These are phyloP conservation scores for Pseudocercospora fuligena DNA, from an alignment of 2,329 filamentous ascomycete species.

Conservation along the genomic window DNA sequence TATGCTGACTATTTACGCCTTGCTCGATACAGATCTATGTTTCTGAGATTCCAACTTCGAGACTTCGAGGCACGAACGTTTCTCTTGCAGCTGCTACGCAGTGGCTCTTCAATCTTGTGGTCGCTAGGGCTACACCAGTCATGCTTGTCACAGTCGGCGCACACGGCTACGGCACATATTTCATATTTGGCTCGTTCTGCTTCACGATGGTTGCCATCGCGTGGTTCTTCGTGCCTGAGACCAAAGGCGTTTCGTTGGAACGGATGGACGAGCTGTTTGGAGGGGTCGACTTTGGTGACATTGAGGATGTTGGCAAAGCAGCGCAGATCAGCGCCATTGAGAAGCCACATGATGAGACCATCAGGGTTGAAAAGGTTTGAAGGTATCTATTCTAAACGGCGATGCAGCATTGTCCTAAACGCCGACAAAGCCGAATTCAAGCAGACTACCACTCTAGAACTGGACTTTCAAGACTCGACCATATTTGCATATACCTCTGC, in stretches of 20 bases:
- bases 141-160: conserved; percentile 64
- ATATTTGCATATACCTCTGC: not conserved
- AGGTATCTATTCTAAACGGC: not conserved
- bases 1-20: too few species aligned
- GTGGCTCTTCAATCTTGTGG: conserved; percentile 70
- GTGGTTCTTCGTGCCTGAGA: conserved; percentile 73
- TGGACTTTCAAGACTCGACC: too few species aligned
- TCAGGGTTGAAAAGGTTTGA: conserved; percentile 11
- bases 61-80: conserved; percentile 69
- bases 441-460: too few species aligned
- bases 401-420: too few species aligned
- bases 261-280: conserved; percentile 40
- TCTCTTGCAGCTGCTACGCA: conserved; percentile 69
- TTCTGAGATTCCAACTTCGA: conserved; percentile 69
- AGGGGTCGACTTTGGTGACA: conserved; percentile 23
- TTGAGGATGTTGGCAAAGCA: conserved; percentile 13
- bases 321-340: conserved; percentile 15
- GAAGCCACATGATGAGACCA: conserved; percentile 18
- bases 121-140: conserved; percentile 67
- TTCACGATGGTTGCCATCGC: conserved; percentile 67
- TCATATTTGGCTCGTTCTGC: conserved; percentile 63
- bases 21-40: conserved; percentile 58
- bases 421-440: too few species aligned
- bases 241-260: conserved; percentile 57
- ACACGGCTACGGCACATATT: conserved; percentile 41